These are phyloP conservation scores for Pisolithus albus DNA, from an alignment of 768 basidiomycete genomes.

Conservation along the genomic window DNA sequence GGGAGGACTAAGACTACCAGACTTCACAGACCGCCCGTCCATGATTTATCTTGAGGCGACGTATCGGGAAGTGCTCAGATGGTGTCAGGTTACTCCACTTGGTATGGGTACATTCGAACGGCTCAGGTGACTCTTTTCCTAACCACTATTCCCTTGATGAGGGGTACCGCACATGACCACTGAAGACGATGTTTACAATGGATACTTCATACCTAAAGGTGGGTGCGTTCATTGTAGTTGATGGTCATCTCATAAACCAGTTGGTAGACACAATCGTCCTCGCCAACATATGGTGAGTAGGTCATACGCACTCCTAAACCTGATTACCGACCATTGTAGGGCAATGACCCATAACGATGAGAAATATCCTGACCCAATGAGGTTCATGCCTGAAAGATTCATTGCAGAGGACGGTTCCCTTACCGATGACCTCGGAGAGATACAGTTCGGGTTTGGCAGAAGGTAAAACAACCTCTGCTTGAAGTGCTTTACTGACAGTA, in stretches of 20 bases:
- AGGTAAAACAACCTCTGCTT: not conserved
- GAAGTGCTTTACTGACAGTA: not conserved
- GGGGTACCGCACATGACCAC: slow-evolving; percentile 25
- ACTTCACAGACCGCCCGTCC: slow-evolving; percentile 15
- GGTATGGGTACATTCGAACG: slow-evolving; percentile 6
- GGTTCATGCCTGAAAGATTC: slow-evolving; percentile 18
- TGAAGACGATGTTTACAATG: slow-evolving; percentile 26
- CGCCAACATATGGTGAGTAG: slow-evolving; percentile 12
- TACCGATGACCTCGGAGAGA: slow-evolving; percentile 14
- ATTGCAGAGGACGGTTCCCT: slow-evolving; percentile 10
- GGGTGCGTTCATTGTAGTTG: not conserved
- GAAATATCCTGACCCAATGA: slow-evolving; percentile 17
- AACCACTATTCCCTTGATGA: not conserved
- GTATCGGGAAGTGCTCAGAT: slow-evolving; percentile 17
- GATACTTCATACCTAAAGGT: slow-evolving; percentile 28
- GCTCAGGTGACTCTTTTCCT: not conserved
- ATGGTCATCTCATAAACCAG: not conserved
- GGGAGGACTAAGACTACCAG: slow-evolving; percentile 10
- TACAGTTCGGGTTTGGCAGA: slow-evolving; percentile 20
- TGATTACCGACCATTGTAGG: slow-evolving; percentile 8
- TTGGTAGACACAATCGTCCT: slow-evolving; percentile 8
- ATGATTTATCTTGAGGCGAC: slow-evolving; percentile 22
- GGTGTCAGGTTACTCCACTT: slow-evolving; percentile 20
- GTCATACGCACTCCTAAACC: not conserved
- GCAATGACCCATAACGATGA: slow-evolving; percentile 21